Conservation (phyloP, 441 rosid genomes). For the Capsella rubella region DNA sequence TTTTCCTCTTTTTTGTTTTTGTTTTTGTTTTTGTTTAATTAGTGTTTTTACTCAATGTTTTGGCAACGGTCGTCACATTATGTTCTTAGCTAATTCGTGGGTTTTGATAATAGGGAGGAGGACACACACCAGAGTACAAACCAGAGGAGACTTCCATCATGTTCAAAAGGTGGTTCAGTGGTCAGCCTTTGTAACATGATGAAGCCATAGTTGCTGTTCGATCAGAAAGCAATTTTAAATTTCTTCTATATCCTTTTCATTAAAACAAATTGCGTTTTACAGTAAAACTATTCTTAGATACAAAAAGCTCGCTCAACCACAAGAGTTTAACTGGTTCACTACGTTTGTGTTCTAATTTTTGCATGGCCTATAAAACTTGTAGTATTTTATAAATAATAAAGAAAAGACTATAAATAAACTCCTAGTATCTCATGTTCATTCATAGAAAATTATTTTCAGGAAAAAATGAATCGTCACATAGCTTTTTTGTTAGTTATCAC, state of each 20-base stretch:
- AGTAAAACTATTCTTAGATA: no score
- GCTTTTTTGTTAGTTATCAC: background rate
- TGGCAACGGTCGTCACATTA: background rate
- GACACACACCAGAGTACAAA: no score
- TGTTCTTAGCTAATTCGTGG: background rate
- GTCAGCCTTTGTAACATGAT: no score
- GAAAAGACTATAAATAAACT: background rate
- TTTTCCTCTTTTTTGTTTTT: background rate
- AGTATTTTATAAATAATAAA: background rate
- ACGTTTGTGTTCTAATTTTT: constrained; percentile 1
- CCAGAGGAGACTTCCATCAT: no score
- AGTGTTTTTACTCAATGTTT: background rate
- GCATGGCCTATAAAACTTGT: constrained; percentile 1
- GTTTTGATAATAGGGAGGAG: constrained; percentile 1
- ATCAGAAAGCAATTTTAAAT: no score
- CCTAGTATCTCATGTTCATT: background rate
- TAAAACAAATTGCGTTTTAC: no score
- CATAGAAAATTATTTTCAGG: background rate
- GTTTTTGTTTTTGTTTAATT: no score
- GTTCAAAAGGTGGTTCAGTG: no score
- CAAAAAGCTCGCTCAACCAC: background rate
- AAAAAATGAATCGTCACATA: background rate
- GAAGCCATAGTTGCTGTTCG: no score
- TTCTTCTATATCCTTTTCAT: no score
- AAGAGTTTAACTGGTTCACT: constrained; percentile 3